These are phyloP conservation scores for Phytopythium helicoides DNA, from an alignment of 352 stramenopile genomes.

Conservation along the genomic window DNA sequence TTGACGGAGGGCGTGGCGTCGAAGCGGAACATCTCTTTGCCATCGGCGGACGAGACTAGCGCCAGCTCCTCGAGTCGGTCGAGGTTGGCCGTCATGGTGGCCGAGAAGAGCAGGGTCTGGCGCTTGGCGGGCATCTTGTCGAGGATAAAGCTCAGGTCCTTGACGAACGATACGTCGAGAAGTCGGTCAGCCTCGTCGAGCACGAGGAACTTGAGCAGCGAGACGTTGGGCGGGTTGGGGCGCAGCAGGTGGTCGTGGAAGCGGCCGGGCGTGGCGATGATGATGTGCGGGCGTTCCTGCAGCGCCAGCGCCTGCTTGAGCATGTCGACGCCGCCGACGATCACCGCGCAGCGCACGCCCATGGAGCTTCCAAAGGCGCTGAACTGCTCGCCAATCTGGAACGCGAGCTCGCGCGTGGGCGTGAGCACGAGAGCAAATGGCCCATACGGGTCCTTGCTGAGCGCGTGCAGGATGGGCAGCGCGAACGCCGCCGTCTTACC, in stretches of 20 bases:
- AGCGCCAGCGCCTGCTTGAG: slow-evolving; percentile 92
- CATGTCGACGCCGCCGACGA: slow-evolving; percentile 96
- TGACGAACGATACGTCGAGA: slow-evolving; percentile 82
- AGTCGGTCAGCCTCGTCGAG: slow-evolving; percentile 98
- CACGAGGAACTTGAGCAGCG: slow-evolving; percentile 93
- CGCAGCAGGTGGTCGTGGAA: slow-evolving; percentile 92
- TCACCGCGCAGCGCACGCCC: slow-evolving; percentile 85
- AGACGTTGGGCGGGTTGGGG: slow-evolving; percentile 87
- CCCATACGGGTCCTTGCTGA: slow-evolving; percentile 93
- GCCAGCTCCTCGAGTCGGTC: slow-evolving; percentile 77
- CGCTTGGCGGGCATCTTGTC: slow-evolving; percentile 74
- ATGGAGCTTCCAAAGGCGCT: slow-evolving; percentile 92
- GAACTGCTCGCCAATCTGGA: slow-evolving; percentile 98
- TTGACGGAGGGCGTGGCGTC: slow-evolving; percentile 78
- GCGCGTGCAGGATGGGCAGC: slow-evolving; percentile 95
- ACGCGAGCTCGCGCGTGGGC: slow-evolving; percentile 96
- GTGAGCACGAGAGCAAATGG: slow-evolving; percentile 97
- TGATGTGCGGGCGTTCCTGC: slow-evolving; percentile 92
- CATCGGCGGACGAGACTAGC: slow-evolving; percentile 30
- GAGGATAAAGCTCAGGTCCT: slow-evolving; percentile 89
- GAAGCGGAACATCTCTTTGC: slow-evolving; percentile 52
- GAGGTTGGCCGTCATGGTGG: slow-evolving; percentile 95
- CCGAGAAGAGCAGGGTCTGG: slow-evolving; percentile 97
- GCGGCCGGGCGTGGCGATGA: slow-evolving; percentile 96
- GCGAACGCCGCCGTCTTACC: slow-evolving; percentile 99